A percentile compares a stretch with the other conserved stretches of the same genome.
These are phyloP conservation scores for Melaleuca alternifolia DNA, from an alignment of 345 rosid genomes.

Conservation along the genomic window DNA sequence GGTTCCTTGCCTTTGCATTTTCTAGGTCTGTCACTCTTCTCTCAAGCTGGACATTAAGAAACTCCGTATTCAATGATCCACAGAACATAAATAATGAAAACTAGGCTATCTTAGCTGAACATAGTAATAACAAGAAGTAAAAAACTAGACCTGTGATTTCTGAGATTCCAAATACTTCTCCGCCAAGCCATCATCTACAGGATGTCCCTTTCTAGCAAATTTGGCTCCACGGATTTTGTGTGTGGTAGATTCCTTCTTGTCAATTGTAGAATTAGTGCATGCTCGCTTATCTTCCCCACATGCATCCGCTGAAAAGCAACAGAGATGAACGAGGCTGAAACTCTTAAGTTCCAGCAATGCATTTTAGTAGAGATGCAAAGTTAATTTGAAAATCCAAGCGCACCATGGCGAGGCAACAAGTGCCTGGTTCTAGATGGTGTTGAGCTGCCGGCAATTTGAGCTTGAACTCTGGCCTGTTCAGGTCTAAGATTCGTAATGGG, in stretches of 20 bases:
- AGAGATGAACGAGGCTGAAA: neutral
- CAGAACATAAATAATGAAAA: neutral
- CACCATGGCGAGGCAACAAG: slow-evolving; percentile 27
- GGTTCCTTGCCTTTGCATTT: slow-evolving; percentile 26
- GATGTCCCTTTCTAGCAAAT: slow-evolving; percentile 17
- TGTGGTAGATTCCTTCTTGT: slow-evolving; percentile 14
- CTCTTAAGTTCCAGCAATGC: neutral
- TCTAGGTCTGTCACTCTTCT: slow-evolving; percentile 16
- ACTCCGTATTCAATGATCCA: neutral
- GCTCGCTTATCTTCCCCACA: slow-evolving; percentile 34
- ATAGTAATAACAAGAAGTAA: neutral
- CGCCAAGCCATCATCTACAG: slow-evolving; percentile 10
- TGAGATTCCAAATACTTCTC: slow-evolving; percentile 35
- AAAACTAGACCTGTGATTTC: slow-evolving; percentile 27
- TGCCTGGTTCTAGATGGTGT: neutral
- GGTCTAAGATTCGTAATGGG: slow-evolving; percentile 15
- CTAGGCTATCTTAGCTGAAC: neutral
- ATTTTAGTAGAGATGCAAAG: neutral
- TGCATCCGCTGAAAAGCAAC: slow-evolving; percentile 16
- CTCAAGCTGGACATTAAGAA: slow-evolving; percentile 23
- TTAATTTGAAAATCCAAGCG: neutral
- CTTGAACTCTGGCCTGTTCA: slow-evolving; percentile 7
- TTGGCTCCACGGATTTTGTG: slow-evolving; percentile 15
- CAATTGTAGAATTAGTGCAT: slow-evolving; percentile 8
- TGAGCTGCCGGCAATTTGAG: neutral